Evolutionary conservation across 2,329 filamentous ascomycete species (phyloP).

Genomic region (Leptodontidium sp.): DNA sequence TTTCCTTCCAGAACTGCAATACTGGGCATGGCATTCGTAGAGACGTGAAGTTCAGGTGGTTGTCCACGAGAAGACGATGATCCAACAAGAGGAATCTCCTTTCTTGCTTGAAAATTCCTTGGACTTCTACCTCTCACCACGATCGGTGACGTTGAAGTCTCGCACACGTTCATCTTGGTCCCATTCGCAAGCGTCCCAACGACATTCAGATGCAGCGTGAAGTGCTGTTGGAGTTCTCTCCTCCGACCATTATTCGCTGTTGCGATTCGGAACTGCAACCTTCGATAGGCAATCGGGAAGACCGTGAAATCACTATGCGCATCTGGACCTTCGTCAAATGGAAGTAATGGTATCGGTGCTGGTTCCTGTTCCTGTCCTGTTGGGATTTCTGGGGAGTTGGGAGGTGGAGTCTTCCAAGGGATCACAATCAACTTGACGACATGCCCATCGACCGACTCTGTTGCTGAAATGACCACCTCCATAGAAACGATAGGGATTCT

Average conservation of each 20-base stretch:
- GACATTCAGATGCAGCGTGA: slow-evolving; percentile 87
- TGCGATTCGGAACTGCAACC: slow-evolving; percentile 91
- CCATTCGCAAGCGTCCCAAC: slow-evolving; percentile 84
- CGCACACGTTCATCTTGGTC: slow-evolving; percentile 81
- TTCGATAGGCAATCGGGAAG: slow-evolving; percentile 93
- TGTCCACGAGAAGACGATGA: slow-evolving; percentile 47
- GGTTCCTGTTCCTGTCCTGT: slow-evolving; percentile 83
- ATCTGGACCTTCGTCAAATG: slow-evolving; percentile 61
- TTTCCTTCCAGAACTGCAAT: slow-evolving; percentile 35
- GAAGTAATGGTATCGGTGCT: slow-evolving; percentile 77
- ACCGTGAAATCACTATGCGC: slow-evolving; percentile 75
- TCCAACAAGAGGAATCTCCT: slow-evolving; percentile 79
- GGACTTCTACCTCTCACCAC: slow-evolving; percentile 94
- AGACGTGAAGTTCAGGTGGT: slow-evolving; percentile 44
- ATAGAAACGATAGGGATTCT: slow-evolving; percentile 82
- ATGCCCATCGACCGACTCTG: slow-evolving; percentile 93
- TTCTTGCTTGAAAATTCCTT: slow-evolving; percentile 91
- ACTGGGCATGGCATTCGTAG: slow-evolving; percentile 38
- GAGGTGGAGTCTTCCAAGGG: slow-evolving; percentile 95
- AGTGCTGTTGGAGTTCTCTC: slow-evolving; percentile 96
- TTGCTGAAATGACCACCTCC: slow-evolving; percentile 89
- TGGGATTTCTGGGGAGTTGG: slow-evolving; percentile 73
- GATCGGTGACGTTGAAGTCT: slow-evolving; percentile 87
- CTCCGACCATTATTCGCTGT: slow-evolving; percentile 95
- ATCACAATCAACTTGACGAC: slow-evolving; percentile 94